Percentiles rank a stretch among this genome's conserved stretches.
phyloP scores from a whole-genome alignment of 305 asterid species.

The Fraxinus sp. region DNA sequence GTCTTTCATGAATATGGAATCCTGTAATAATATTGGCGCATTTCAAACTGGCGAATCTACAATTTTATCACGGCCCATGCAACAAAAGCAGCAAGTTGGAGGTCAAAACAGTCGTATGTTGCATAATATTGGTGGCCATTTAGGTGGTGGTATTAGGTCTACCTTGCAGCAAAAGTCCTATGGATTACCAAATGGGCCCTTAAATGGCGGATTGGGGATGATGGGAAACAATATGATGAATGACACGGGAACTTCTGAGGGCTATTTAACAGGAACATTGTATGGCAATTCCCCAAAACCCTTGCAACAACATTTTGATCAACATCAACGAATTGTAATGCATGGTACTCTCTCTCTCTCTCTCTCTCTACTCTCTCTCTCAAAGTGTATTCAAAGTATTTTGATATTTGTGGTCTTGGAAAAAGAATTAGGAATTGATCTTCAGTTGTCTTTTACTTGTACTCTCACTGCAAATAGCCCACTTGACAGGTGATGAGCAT shows the following conservation, averaged over 20 bases:
- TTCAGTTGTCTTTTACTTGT: conserved; percentile 17
- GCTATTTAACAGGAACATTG: conserved; percentile 47
- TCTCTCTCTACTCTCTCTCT: conserved; percentile 16
- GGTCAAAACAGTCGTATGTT: conserved; percentile 80
- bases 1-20: conserved; percentile 54
- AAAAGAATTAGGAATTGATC: background rate
- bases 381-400: background rate
- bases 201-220: conserved; percentile 73
- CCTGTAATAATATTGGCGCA: conserved; percentile 53
- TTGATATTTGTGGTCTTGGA: background rate
- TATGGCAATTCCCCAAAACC: conserved; percentile 62
- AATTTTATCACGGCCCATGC: conserved; percentile 56
- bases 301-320: conserved; percentile 56
- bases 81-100: conserved; percentile 75
- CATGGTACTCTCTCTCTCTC: conserved; percentile 48
- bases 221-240: conserved; percentile 58
- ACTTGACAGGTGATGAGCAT: conserved; percentile 68
- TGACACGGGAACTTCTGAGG: conserved; percentile 59
- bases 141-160: conserved; percentile 77
- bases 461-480: conserved; percentile 23
- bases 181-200: conserved; percentile 62
- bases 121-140: conserved; percentile 81
- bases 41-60: conserved; percentile 60
- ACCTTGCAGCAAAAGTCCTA: conserved; percentile 75
- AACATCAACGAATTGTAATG: conserved; percentile 54